Conservation (phyloP, 2,329 filamentous ascomycete genomes). For the Fusarium succisae region DNA sequence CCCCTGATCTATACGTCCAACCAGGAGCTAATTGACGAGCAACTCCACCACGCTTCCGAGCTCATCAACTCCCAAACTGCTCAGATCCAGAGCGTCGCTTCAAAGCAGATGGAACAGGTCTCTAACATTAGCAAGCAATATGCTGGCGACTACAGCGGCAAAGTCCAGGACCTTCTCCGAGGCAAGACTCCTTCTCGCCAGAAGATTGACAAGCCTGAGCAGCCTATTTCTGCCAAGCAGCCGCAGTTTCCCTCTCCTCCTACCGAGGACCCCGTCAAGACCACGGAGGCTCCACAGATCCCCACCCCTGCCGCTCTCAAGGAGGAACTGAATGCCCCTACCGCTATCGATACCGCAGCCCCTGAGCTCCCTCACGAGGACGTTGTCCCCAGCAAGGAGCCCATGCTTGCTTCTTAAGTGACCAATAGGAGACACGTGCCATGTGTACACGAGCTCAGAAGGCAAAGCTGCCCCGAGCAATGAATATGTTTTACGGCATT, state of each 20-base stretch:
- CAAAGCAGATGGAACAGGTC: constrained; percentile 71
- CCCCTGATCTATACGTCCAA: constrained; percentile 74
- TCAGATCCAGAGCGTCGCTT: constrained; percentile 69
- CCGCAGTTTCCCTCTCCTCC: constrained; percentile 51
- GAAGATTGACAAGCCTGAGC: constrained; percentile 49
- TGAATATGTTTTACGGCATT: constrained; percentile 43
- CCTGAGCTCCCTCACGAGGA: constrained; percentile 41
- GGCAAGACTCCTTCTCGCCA: constrained; percentile 57
- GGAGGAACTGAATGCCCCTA: constrained; percentile 35
- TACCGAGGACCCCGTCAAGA: constrained; percentile 48
- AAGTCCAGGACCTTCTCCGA: constrained; percentile 71
- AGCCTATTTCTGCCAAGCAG: constrained; percentile 36
- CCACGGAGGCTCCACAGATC: constrained; percentile 29
- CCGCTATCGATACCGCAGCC: constrained; percentile 41
- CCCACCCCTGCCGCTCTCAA: constrained; percentile 40
- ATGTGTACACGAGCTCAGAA: constrained; percentile 43
- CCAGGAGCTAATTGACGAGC: constrained; percentile 74
- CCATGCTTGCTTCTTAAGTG: constrained; percentile 45
- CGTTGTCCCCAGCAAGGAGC: constrained; percentile 35
- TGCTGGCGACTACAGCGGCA: constrained; percentile 72
- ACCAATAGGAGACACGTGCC: constrained; percentile 36
- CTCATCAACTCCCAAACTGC: constrained; percentile 70
- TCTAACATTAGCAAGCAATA: constrained; percentile 73
- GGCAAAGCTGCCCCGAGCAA: constrained; percentile 42
- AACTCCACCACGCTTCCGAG: constrained; percentile 66